Conservation (phyloP, 768 basidiomycete genomes). For the Austroboletus festivus region DNA sequence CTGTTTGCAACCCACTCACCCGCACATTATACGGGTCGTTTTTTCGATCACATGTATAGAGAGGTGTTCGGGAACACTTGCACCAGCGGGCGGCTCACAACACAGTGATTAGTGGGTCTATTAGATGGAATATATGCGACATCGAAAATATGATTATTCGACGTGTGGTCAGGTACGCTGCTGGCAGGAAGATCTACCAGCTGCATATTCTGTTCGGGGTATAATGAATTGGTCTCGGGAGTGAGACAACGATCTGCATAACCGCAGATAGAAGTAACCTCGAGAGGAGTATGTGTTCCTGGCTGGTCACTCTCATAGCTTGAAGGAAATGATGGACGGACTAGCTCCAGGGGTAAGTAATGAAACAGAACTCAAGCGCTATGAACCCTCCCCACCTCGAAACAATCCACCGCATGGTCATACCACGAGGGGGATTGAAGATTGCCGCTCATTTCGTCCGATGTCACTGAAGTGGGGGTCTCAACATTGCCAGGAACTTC, state of each 20-base stretch:
- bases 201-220: background rate
- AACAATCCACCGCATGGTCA: background rate
- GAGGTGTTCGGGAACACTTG: slow-evolving; percentile 13
- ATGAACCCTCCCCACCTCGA: background rate
- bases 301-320: background rate
- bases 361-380: background rate
- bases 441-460: background rate
- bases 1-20: slow-evolving; percentile 10
- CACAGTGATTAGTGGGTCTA: too few species aligned
- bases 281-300: background rate
- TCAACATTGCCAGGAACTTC: background rate
- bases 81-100: background rate
- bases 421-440: background rate
- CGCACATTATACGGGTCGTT: slow-evolving; percentile 7
- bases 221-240: background rate
- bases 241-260: too few species aligned
- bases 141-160: background rate
- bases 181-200: background rate
- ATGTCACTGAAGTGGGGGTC: background rate
- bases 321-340: background rate
- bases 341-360: background rate
- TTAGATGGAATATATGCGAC: background rate
- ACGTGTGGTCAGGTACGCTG: too few species aligned
- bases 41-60: slow-evolving; percentile 13
- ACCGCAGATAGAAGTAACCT: background rate